These are phyloP conservation scores for Choricystis sp. DNA, from an alignment of 139 green algal species.

Conservation along the genomic window DNA sequence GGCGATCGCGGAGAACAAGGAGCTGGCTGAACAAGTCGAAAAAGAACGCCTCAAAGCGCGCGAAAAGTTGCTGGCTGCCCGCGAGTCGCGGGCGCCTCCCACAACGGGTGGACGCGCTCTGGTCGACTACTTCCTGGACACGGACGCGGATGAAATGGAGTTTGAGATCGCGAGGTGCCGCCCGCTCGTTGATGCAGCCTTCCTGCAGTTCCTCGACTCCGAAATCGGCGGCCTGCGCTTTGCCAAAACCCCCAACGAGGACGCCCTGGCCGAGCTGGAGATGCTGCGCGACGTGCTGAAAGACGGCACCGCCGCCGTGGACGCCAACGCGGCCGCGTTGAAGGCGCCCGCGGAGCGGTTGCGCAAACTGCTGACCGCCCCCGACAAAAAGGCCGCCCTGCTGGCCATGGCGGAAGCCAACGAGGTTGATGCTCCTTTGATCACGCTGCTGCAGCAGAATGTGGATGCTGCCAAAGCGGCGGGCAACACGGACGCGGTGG, in stretches of 20 bases:
- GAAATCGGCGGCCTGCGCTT: conserved; percentile 41
- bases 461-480: conserved; percentile 44
- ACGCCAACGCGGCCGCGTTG: conserved; percentile 28
- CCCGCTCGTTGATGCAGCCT: conserved; percentile 24
- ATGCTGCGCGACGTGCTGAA: conserved; percentile 57
- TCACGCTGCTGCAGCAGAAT: conserved; percentile 70
- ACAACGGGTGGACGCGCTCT: conserved; percentile 9
- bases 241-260: conserved; percentile 24
- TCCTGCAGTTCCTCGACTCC: conserved; percentile 26
- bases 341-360: conserved; percentile 38
- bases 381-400: conserved; percentile 66
- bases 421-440: conserved; percentile 54
- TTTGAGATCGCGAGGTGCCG: conserved; percentile 64
- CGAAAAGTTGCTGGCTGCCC: conserved; percentile 5
- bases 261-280: conserved; percentile 66
- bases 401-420: conserved; percentile 55
- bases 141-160: conserved; percentile 68
- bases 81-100: conserved; percentile 2
- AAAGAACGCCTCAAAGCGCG: conserved; percentile 1
- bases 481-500: conserved; percentile 35
- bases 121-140: conserved; percentile 74
- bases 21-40: conserved; percentile 20
- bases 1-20: conserved; percentile 4
- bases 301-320: conserved; percentile 40
- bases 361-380: conserved; percentile 51